Base-by-base conservation (phyloP, 495 filamentous ascomycete genomes). In the Aspergillus cavernicola region DNA sequence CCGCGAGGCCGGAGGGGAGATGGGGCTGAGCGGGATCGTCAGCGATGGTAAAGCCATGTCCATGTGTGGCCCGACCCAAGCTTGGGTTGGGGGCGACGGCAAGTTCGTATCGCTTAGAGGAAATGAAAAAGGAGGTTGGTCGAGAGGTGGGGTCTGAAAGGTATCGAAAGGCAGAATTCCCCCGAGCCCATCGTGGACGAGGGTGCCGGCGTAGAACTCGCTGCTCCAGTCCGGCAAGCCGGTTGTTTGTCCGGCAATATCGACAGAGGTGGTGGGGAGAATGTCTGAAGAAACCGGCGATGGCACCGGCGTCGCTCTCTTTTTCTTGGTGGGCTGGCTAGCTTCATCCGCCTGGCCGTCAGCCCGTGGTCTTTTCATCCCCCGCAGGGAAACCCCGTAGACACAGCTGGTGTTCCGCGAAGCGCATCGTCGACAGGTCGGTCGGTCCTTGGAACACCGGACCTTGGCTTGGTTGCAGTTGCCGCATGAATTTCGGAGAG, bases 381-480 rank as follows among this genome's bases (percentile, higher is more conserved):
- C 50, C 13, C 50, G 26, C 31, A 52, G 31, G 4, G 50, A 52
- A 1, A 52, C 39, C 10, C 50, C 20, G 40, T 52, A 52, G 7
- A 52, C 50, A n/a, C 50, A 52, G 11, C 12, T 18, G 20, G 41
- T 44, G 29, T 37, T 37, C 13, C 50, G 18, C 6, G 39, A 26
- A 19, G 19, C 16, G 20, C 50, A 52, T 10, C 50, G 50, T 6
- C 40, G 39, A 18, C 50, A 52, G 32, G 39, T 41, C n/a, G 50
- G 50, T 20, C 50, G 36, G 7, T 52, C 39, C 39, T 52, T 52
- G 0, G 50, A 52, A 19, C 50, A 52, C 13, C 20, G 44, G 13
- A 52, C 50, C 39, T 52, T 52, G 1, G 50, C 50, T 13, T 36
- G 37, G 32, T 52, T 52, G 31, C 50, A 52, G n/a, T 31, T 23